Conservation (phyloP, 495 filamentous ascomycete species). For the Neurospora discreta region DNA sequence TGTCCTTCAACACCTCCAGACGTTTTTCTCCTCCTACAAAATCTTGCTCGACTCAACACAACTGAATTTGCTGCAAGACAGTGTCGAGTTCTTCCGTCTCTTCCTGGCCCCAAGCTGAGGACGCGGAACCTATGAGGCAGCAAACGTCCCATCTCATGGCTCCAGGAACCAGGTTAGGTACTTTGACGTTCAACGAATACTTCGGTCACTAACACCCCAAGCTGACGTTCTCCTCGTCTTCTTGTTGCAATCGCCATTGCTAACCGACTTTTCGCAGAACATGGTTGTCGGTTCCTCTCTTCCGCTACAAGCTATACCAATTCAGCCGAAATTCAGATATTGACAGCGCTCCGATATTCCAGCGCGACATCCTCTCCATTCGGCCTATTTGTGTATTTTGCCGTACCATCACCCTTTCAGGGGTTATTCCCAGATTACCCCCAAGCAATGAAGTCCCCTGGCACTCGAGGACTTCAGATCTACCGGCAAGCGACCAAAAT, state of each 20-base stretch:
- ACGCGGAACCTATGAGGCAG: not conserved
- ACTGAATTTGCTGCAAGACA: not conserved
- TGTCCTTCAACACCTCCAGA: not conserved
- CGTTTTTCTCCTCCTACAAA: not conserved
- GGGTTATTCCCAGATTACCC: conserved; percentile 6
- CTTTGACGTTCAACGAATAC: not conserved
- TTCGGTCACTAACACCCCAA: not conserved
- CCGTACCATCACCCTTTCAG: conserved; percentile 15
- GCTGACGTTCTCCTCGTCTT: not conserved
- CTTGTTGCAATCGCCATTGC: not conserved
- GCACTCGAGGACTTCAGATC: conserved; percentile 12
- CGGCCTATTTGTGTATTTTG: conserved; percentile 11
- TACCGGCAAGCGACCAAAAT: conserved; percentile 17
- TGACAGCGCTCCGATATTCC: not conserved
- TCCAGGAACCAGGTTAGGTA: not conserved
- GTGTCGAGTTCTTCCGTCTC: not conserved
- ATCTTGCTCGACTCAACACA: not conserved
- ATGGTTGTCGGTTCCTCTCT: not conserved
- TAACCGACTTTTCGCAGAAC: not conserved
- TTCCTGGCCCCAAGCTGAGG: not conserved
- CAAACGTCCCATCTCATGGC: not conserved
- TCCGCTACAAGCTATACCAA: not conserved
- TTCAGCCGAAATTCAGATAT: not conserved
- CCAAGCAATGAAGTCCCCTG: not conserved
- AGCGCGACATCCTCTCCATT: not conserved